Base-by-base conservation (phyloP, 2,329 filamentous ascomycete species). In the Cordyceps cicadae region DNA sequence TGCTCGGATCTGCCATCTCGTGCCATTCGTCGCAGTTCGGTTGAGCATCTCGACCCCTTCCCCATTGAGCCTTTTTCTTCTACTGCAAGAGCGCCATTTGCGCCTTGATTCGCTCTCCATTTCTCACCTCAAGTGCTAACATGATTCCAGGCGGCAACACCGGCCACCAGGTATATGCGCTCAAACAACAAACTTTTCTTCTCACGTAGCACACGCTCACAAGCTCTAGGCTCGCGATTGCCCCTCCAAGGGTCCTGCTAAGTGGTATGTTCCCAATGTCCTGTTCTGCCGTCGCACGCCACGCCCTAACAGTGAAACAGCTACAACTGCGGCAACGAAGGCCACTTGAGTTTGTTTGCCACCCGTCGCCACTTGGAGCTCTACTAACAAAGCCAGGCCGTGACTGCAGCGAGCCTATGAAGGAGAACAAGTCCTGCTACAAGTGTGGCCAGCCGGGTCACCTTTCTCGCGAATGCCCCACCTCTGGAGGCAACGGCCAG, bases 341-440 rank as follows among this genome's bases (percentile, higher is more conserved):
- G 90, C 67, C 90, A 93, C 75, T 87, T 93, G 77, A 90, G 87
- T 89, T 81, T 77, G 85, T 79, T 57, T 61, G 50, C 61, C 43
- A 41, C 51, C 5, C 21, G 17, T 17, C 19, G 41, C 41, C 19
- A 46, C 32, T n/a, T 64, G 58, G 59, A 17, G 39, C 4, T 29
- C 39, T 45, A 17, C 65, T 70, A 60, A 69, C 49, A 55, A 43
- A 11, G 17, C n/a, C 64, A 89, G 87, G 89, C 83, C 90, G 92
- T 76, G 93, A 97, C 74, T 97, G 93, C 83, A 87, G 88, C 65
- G 86, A 90, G 74, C 88, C 91, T 63, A 85, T 89, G 70, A 96
- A 96, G 82, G 91, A 96, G 77, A 92, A 78, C 74, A 85, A 88
- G 80, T 83, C 85, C 69, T 89, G 85, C 81, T 89, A 88, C 79